These are phyloP conservation scores for Tylopilus plumbeoviolaceoides DNA, from an alignment of 768 basidiomycete species.

Conservation along the genomic window DNA sequence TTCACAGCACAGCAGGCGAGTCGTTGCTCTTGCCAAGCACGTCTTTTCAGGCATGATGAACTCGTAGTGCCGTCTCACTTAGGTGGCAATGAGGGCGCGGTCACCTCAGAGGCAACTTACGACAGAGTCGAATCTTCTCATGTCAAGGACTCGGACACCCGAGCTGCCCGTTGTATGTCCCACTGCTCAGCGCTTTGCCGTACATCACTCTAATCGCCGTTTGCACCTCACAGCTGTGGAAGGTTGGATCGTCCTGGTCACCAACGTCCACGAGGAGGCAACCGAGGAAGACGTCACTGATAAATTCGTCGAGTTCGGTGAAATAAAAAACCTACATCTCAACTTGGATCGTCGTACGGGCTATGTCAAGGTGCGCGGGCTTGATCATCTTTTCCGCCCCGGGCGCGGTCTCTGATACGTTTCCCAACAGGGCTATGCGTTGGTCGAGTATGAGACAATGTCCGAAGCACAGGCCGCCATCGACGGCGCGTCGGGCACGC, in stretches of 20 bases:
- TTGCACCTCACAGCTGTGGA: conserved; percentile 70
- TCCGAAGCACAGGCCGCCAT: conserved; percentile 93
- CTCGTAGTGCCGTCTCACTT: conserved; percentile 4
- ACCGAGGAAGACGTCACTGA: conserved; percentile 97
- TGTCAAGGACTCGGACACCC: conserved; percentile 62
- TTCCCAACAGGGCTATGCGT: conserved; percentile 79
- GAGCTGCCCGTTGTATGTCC: conserved; percentile 80
- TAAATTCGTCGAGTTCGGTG: conserved; percentile 94
- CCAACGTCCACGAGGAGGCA: conserved; percentile 96
- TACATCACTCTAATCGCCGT: conserved; percentile 7
- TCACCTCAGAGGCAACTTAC: conserved; percentile 64
- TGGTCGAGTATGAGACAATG: conserved; percentile 97
- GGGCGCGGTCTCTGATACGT: neutral
- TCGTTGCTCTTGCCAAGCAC: conserved; percentile 8
- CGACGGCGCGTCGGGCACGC: conserved; percentile 79
- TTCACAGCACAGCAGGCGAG: conserved; percentile 65
- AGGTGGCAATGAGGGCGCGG: conserved; percentile 63
- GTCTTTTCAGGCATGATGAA: conserved; percentile 6
- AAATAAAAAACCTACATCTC: conserved; percentile 96
- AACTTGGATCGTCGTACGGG: conserved; percentile 96
- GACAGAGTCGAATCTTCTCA: conserved; percentile 75
- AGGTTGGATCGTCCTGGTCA: conserved; percentile 97
- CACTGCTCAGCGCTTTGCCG: neutral
- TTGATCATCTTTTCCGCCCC: neutral
- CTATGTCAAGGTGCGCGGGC: conserved; percentile 85